These are phyloP conservation scores for Periconia digitata DNA, from an alignment of 2,329 filamentous ascomycete species.

Conservation along the genomic window DNA sequence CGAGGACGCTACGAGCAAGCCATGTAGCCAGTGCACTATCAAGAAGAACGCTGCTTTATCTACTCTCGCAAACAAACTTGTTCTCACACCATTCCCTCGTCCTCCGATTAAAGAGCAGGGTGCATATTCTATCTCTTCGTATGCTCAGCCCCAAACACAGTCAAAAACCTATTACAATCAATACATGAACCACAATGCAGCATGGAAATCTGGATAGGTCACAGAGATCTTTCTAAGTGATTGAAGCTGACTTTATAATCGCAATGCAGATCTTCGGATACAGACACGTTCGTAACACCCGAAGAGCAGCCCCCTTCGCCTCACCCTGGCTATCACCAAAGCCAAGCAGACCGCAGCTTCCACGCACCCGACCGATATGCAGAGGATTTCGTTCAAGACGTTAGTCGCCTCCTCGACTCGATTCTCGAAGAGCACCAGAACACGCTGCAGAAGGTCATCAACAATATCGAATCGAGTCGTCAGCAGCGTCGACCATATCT, in stretches of 20 bases:
- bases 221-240: too few relatives aligned
- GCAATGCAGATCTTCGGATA: too few relatives aligned
- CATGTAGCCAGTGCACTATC: conserved; percentile 24
- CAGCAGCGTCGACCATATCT: conserved; percentile 9
- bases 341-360: conserved; percentile 11
- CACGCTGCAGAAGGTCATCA: conserved; percentile 43
- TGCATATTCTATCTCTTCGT: too few relatives aligned
- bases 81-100: not conserved
- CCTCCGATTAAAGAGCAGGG: conserved; percentile 1
- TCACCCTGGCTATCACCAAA: too few relatives aligned
- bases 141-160: too few relatives aligned
- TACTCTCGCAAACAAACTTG: not conserved
- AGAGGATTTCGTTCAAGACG: conserved; percentile 34
- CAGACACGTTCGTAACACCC: conserved; percentile 9
- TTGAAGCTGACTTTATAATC: too few relatives aligned
- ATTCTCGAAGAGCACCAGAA: conserved; percentile 46
- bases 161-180: too few relatives aligned
- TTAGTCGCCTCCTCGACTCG: conserved; percentile 43
- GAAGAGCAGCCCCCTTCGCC: conserved; percentile 4
- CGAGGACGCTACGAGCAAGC: conserved; percentile 15
- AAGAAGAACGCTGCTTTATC: conserved; percentile 10
- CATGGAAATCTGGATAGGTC: too few relatives aligned
- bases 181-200: too few relatives aligned
- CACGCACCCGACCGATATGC: conserved; percentile 24
- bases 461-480: conserved; percentile 35